Evolutionary conservation across 768 basidiomycete species (phyloP), one percentile per base, ranked within the genome.

Genomic region (Ramaria sp.): DNA sequence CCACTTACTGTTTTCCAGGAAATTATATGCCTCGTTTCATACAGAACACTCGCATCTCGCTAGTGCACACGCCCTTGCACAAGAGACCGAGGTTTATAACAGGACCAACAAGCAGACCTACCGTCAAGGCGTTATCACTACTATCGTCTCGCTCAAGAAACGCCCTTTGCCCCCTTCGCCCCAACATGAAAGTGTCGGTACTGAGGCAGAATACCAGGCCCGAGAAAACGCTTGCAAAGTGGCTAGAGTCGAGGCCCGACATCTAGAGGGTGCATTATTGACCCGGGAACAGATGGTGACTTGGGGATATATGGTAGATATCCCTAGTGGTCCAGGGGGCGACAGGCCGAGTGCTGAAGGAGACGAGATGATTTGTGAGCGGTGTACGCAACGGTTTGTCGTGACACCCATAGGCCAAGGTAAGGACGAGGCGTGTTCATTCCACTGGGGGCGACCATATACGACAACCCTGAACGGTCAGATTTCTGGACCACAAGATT

Each of bases 401-500:
- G 88, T 95, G 38, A 57, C 55, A 17, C 45, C 46, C 22, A 11
- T 50, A 17, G 55, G 55, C 1, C 82, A 80, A 58, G 77, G 74
- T 17, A 69, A 71, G 30, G 75, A 83, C 51, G 70, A 77, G 46
- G 78, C 78, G 13, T 98, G 95, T 66, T 70, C 75, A 0, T 84
- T 81, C 66, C 95, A 97, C 69, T 92, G 87, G 86, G 94, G 92
- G 0, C 83, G 77, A 63, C 73, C 80, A 0, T 78, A 78, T 60
- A 80, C 74, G 4, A 78, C 74, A 50, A 78, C 76, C 24, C 74
- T 83, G 37, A 82, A 83, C 50, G 93, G 92, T 84, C 64, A 62
- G 78, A 67, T 37, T 37, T 37, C 34, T 13, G 4, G 34, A 4
- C 10, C 34, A 9, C 9, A 10, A 1, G 13, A 27, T 12, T 30